These are phyloP conservation scores for Cydonia oblonga DNA, from an alignment of 331 rosid species.

Conservation along the genomic window DNA sequence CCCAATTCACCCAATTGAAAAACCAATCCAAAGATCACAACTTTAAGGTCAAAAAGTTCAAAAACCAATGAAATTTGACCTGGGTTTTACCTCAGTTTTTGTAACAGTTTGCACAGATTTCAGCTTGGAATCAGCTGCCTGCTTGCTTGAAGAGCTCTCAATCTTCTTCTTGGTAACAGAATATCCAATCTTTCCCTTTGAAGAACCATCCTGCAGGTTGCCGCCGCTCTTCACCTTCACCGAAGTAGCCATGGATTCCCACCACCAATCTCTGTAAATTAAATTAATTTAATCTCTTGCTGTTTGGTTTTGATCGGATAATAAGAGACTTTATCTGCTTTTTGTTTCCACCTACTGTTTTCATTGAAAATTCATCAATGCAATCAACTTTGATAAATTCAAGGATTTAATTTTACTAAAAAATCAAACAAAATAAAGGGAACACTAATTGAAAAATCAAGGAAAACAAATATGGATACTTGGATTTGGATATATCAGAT, in stretches of 20 bases:
- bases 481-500: background rate
- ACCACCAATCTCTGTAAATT: background rate
- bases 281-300: background rate
- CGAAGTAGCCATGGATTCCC: constrained; percentile 35
- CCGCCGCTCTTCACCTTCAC: constrained; percentile 39
- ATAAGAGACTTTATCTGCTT: background rate
- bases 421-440: background rate
- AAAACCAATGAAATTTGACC: constrained; percentile 4
- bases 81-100: constrained; percentile 53
- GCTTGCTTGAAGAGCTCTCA: constrained; percentile 50
- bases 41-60: background rate
- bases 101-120: constrained; percentile 30
- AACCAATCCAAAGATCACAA: constrained; percentile 1
- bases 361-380: constrained; percentile 12
- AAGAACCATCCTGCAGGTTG: constrained; percentile 34
- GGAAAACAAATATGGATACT: background rate
- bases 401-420: background rate
- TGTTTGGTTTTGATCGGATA: constrained; percentile 17
- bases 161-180: constrained; percentile 40
- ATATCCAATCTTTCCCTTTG: constrained; percentile 43
- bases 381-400: background rate
- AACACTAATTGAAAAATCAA: background rate
- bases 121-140: constrained; percentile 32
- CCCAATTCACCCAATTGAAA: constrained; percentile 7
- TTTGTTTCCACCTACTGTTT: constrained; percentile 5